Evolutionary conservation across 257 asterid species (phyloP), one percentile per base, ranked within the genome.

Genomic region (Thymus mandschuricus): DNA sequence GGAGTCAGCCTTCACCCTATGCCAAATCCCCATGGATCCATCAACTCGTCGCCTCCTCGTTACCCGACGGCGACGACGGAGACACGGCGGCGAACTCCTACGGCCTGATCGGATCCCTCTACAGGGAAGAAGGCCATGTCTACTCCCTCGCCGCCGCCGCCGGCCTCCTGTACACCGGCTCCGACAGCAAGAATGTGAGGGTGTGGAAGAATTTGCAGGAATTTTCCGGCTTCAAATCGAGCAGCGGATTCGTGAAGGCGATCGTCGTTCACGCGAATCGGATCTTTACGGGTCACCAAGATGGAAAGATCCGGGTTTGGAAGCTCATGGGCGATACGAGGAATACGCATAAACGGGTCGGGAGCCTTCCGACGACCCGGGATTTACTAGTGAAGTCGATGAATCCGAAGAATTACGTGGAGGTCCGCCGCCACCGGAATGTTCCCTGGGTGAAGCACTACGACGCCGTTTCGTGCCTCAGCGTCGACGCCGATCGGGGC

Each of bases 281-380:
- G 74, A 77, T 92, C 1, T 90, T 90, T 55, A 90, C 98, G 38
- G 97, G 98, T 5, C 98, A 88, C 58, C 98, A 92, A 11, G 98
- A 92, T 8, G 98, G 98, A 9, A 88, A 82, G 63, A 92, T 92
- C 75, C 85, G 98, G 57, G 82, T 94, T 0, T 94, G 99, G 99
- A 91, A 73, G 69, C 57, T 70, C 1, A 69, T 76, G 21, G 92
- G 80, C 0, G 79, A 76, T 5, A 63, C 35, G 12, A 68, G 73
- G 48, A 85, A 75, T 0, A 65, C 72, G 0, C 87, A 88, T 35
- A 85, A 80, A 1, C 87, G 97, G 8, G 78, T 88, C 2, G 99
- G 99, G 30, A 81, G 78, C 43, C 80, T 94, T 27, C 99, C 99
- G 0, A 89, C 89, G 27, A 82, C 96, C 33, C 80, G 77, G 63